Evolutionary conservation across 345 rosid genomes (phyloP).

Genomic region (Euphorbia lathyris): DNA sequence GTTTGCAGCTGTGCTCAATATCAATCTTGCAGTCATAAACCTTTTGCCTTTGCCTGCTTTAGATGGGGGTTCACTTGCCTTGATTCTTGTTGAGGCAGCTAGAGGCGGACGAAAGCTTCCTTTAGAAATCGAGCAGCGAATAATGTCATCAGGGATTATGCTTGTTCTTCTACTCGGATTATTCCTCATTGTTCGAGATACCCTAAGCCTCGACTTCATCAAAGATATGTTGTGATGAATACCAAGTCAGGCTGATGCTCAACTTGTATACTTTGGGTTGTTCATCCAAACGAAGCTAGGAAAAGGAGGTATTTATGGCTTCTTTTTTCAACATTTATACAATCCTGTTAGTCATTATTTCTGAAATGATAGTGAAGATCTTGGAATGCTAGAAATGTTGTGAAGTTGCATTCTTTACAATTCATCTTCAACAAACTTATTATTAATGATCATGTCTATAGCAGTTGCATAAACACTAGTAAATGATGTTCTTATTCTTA

Average conservation of each 20-base stretch:
- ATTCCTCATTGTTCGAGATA: constrained; percentile 83
- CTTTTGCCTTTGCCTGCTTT: constrained; percentile 91
- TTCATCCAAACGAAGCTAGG: constrained; percentile 12
- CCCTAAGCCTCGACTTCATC: constrained; percentile 82
- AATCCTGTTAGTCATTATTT: constrained; percentile 21
- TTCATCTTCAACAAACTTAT: constrained; percentile 2
- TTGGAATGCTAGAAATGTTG: background rate
- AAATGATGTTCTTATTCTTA: too few species aligned
- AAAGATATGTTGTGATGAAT: constrained; percentile 60
- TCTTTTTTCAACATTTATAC: constrained; percentile 2
- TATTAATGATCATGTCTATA: background rate
- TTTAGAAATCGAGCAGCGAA: constrained; percentile 78
- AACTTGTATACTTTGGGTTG: constrained; percentile 6
- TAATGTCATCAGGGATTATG: constrained; percentile 86
- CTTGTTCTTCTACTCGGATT: constrained; percentile 74
- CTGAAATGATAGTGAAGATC: constrained; percentile 12
- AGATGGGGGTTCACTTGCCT: constrained; percentile 90
- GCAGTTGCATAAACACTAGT: background rate
- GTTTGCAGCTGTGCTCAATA: constrained; percentile 79
- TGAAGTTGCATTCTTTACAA: constrained; percentile 7
- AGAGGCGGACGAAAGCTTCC: constrained; percentile 93
- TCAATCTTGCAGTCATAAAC: constrained; percentile 86
- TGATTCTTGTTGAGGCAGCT: constrained; percentile 78
- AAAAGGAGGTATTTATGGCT: constrained; percentile 23
- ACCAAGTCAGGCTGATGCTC: background rate